These are phyloP conservation scores for Carallia pectinifolia DNA, from an alignment of 345 rosid species.

Conservation along the genomic window DNA sequence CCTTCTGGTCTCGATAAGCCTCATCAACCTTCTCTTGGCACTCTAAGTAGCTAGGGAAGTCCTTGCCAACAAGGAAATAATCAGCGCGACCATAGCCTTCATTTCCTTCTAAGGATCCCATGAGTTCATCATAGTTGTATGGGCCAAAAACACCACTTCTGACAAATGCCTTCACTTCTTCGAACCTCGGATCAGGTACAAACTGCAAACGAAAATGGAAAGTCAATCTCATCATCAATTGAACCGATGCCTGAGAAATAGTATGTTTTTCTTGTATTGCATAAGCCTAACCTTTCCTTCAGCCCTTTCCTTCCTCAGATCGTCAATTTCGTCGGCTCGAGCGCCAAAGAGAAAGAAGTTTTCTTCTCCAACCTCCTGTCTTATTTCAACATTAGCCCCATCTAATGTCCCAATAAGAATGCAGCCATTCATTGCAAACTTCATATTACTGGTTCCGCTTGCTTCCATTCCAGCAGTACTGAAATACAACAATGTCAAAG, in stretches of 20 bases:
- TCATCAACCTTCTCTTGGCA: slow-evolving; percentile 59
- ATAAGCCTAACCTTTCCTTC: slow-evolving; percentile 42
- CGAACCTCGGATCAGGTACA: slow-evolving; percentile 41
- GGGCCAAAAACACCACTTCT: slow-evolving; percentile 45
- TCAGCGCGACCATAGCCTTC: slow-evolving; percentile 53
- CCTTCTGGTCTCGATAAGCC: slow-evolving; percentile 55
- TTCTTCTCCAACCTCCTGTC: slow-evolving; percentile 50
- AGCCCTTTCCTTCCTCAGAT: slow-evolving; percentile 46
- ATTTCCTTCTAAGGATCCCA: slow-evolving; percentile 55
- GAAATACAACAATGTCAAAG: background rate
- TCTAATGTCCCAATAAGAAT: slow-evolving; percentile 47
- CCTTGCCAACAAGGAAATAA: slow-evolving; percentile 60
- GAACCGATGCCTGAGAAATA: background rate
- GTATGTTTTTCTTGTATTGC: background rate
- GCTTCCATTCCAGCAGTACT: slow-evolving; percentile 64
- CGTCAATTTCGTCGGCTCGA: slow-evolving; percentile 41
- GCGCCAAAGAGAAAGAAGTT: slow-evolving; percentile 56
- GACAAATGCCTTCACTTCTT: slow-evolving; percentile 48
- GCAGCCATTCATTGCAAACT: slow-evolving; percentile 56
- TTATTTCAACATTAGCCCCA: slow-evolving; percentile 54
- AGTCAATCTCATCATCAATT: background rate
- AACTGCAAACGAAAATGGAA: slow-evolving; percentile 25
- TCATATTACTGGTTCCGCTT: slow-evolving; percentile 58
- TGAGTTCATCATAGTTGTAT: slow-evolving; percentile 44
- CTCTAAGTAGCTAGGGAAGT: slow-evolving; percentile 54